phyloP scores from a whole-genome alignment of 1,139 yeast genomes.

The Candida anutae region DNA sequence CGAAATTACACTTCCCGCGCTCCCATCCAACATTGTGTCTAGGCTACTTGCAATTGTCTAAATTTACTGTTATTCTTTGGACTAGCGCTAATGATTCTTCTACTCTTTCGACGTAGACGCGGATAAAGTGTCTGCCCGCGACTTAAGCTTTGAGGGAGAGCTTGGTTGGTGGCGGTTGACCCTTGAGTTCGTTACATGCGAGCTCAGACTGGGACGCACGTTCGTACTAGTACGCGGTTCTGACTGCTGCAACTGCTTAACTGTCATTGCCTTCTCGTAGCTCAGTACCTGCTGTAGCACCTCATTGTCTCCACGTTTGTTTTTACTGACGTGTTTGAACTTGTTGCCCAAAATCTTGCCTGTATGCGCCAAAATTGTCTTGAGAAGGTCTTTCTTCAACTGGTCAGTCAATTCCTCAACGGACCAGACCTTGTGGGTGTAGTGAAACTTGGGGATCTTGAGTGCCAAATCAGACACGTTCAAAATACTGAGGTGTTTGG shows the following conservation, averaged over 20 bases:
- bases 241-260: neutral
- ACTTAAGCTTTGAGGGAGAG: too few species aligned
- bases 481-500: slow-evolving; percentile 55
- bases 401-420: slow-evolving; percentile 61
- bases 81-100: too few species aligned
- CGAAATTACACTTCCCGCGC: too few species aligned
- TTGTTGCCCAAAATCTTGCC: slow-evolving; percentile 79
- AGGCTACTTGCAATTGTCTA: too few species aligned
- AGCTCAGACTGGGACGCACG: too few species aligned
- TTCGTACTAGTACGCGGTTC: neutral
- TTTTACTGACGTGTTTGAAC: slow-evolving; percentile 41
- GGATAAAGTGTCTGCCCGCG: too few species aligned
- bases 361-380: slow-evolving; percentile 61
- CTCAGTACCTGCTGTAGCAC: neutral
- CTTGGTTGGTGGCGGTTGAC: too few species aligned
- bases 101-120: too few species aligned
- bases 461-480: slow-evolving; percentile 67
- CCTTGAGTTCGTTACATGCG: too few species aligned
- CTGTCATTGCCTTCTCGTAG: too few species aligned
- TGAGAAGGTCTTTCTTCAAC: slow-evolving; percentile 60
- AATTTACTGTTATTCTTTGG: too few species aligned
- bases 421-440: slow-evolving; percentile 70
- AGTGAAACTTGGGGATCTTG: slow-evolving; percentile 56
- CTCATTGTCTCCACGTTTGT: slow-evolving; percentile 34
- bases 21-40: too few species aligned